A percentile compares a stretch with the other conserved stretches of the same genome.
Conservation (phyloP, 495 filamentous ascomycete species). For the Talaromyces adpressus region DNA sequence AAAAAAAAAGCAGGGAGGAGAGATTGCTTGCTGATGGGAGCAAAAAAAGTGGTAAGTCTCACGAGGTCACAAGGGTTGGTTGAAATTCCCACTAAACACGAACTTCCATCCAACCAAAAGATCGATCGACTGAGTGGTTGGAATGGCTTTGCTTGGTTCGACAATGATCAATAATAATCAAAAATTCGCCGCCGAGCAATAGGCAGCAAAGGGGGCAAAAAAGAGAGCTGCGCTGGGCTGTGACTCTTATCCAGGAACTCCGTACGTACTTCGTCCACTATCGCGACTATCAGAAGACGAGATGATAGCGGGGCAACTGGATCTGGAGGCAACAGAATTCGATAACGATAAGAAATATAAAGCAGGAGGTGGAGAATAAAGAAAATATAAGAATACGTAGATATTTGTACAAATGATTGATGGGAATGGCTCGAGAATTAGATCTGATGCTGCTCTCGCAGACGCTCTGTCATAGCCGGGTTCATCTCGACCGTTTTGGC, state of each 20-base stretch:
- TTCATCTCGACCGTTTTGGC: neutral
- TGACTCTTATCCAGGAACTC: neutral
- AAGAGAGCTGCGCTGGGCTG: neutral
- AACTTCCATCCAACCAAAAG: neutral
- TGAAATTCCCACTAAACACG: neutral
- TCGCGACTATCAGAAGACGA: neutral
- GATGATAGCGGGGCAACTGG: conserved; percentile 1
- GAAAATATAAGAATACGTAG: neutral
- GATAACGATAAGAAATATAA: neutral
- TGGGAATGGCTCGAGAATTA: neutral
- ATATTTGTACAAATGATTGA: neutral
- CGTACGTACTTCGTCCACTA: neutral
- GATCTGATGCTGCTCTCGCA: neutral
- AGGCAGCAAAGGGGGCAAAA: conserved; percentile 8
- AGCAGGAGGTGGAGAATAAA: neutral
- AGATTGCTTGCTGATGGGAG: neutral
- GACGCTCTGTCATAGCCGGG: neutral
- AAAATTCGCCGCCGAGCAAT: neutral
- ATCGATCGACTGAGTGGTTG: neutral
- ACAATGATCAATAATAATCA: neutral
- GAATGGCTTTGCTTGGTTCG: neutral
- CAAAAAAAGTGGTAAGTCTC: neutral
- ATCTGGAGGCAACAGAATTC: neutral
- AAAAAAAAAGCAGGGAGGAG: neutral
- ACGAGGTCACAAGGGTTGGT: conserved; percentile 1